Percentiles rank a stretch among this genome's conserved stretches.
Evolutionary conservation across 495 filamentous ascomycete genomes (phyloP).

Genomic region (Daldinia vernicosa): DNA sequence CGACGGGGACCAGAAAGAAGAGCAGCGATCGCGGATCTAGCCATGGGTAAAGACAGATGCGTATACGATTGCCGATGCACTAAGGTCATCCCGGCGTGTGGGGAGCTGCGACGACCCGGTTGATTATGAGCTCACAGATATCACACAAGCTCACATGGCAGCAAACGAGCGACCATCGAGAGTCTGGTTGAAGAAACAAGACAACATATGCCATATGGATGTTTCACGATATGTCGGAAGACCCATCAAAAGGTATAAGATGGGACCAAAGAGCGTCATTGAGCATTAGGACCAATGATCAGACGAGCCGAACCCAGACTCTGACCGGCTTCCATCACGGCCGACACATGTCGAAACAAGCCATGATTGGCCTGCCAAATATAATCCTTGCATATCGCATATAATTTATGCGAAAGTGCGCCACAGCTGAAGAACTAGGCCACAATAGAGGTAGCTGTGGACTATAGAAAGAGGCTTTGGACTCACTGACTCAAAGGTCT

Average conservation of each 20-base stretch:
- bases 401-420: constrained; percentile 43
- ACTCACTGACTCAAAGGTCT: constrained; percentile 38
- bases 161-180: constrained; percentile 22
- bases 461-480: constrained; percentile 39
- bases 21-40: constrained; percentile 41
- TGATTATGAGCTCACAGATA: constrained; percentile 42
- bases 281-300: constrained; percentile 37
- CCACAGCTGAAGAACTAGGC: constrained; percentile 55
- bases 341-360: constrained; percentile 30
- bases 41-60: constrained; percentile 42
- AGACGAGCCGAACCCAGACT: constrained; percentile 36
- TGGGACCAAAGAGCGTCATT: constrained; percentile 41
- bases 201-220: constrained; percentile 34
- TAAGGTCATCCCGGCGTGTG: constrained; percentile 34
- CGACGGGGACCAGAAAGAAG: constrained; percentile 24
- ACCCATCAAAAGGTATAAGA: constrained; percentile 35
- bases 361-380: constrained; percentile 43
- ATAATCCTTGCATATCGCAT: constrained; percentile 41
- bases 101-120: constrained; percentile 38
- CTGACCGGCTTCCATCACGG: constrained; percentile 28
- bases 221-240: constrained; percentile 44
- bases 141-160: constrained; percentile 44
- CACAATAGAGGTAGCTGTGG: constrained; percentile 30
- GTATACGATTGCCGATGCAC: constrained; percentile 41
- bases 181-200: constrained; percentile 39